A percentile compares a stretch with the other conserved stretches of the same genome.
Evolutionary conservation across 768 basidiomycete genomes (phyloP).

Genomic region (Rhodosporidiobolus sp.): DNA sequence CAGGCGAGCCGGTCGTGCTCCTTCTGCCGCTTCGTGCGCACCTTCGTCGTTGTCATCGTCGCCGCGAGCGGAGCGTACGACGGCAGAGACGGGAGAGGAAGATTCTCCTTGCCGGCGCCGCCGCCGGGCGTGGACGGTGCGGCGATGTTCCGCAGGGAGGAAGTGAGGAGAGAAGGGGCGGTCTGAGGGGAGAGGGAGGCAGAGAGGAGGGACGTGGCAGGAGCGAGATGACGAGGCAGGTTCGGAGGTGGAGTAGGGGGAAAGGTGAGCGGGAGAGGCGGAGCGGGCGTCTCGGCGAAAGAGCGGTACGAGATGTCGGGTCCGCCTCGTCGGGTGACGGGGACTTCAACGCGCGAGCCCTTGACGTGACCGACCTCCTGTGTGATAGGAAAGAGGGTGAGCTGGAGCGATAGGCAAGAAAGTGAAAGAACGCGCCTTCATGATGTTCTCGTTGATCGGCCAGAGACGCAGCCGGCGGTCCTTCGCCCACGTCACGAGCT

Average conservation of each 20-base stretch:
- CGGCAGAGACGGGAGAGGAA: neutral
- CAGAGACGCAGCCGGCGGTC: conserved; percentile 87
- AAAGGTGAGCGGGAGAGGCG: conserved; percentile 18
- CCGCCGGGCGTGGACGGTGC: neutral
- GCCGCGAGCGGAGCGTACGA: neutral
- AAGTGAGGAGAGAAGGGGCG: conserved; percentile 26
- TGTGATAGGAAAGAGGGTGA: too few species aligned
- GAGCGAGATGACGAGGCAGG: conserved; percentile 4
- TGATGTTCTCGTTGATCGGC: conserved; percentile 70
- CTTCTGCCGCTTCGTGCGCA: conserved; percentile 22
- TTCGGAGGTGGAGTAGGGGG: neutral
- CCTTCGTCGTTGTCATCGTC: conserved; percentile 31
- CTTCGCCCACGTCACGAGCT: conserved; percentile 76
- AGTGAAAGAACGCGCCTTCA: conserved; percentile 56
- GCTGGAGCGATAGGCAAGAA: neutral
- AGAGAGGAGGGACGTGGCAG: conserved; percentile 19
- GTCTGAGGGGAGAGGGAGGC: conserved; percentile 19
- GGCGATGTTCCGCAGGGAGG: conserved; percentile 21
- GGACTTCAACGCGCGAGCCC: conserved; percentile 48
- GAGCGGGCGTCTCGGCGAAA: conserved; percentile 28
- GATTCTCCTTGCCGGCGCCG: conserved; percentile 25
- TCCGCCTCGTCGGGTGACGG: conserved; percentile 48
- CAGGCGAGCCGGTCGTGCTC: conserved; percentile 40
- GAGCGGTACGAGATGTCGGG: conserved; percentile 47
- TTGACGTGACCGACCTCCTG: conserved; percentile 49